These are phyloP conservation scores for Escallonia herrerae DNA, from an alignment of 129 eudicot species.

Conservation along the genomic window DNA sequence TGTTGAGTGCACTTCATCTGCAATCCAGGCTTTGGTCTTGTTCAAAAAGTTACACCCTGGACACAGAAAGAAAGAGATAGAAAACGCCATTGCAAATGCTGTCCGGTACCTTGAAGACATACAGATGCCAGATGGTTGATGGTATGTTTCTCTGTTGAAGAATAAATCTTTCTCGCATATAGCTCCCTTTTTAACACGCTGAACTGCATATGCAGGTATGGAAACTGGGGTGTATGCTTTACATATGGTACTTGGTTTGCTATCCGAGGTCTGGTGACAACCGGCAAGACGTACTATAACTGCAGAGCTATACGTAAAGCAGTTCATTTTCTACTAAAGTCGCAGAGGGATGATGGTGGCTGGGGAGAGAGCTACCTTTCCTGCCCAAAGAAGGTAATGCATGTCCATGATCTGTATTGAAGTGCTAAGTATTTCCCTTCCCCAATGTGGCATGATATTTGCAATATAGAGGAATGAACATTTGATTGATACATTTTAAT, in stretches of 20 bases:
- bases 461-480: too few species aligned
- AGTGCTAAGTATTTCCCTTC: too few species aligned
- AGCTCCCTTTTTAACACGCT: too few species aligned
- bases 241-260: constrained; percentile 89
- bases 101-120: constrained; percentile 47
- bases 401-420: too few species aligned
- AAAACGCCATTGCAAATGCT: constrained; percentile 42
- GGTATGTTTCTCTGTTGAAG: constrained; percentile 58
- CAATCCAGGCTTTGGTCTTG: constrained; percentile 62
- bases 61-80: constrained; percentile 65
- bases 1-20: constrained; percentile 87
- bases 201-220: constrained; percentile 68
- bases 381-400: constrained; percentile 65
- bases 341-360: constrained; percentile 71
- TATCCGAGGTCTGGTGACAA: constrained; percentile 55
- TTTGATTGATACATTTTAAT: too few species aligned
- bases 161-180: too few species aligned
- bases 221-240: constrained; percentile 85
- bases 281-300: constrained; percentile 56
- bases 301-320: constrained; percentile 53
- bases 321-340: constrained; percentile 46
- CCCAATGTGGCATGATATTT: too few species aligned
- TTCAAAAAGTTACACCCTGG: constrained; percentile 65
- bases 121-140: constrained; percentile 85
- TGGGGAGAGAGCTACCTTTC: constrained; percentile 97